phyloP scores from a whole-genome alignment of 2,329 filamentous ascomycete genomes.

The Magnaporthiopsis rhizophila region DNA sequence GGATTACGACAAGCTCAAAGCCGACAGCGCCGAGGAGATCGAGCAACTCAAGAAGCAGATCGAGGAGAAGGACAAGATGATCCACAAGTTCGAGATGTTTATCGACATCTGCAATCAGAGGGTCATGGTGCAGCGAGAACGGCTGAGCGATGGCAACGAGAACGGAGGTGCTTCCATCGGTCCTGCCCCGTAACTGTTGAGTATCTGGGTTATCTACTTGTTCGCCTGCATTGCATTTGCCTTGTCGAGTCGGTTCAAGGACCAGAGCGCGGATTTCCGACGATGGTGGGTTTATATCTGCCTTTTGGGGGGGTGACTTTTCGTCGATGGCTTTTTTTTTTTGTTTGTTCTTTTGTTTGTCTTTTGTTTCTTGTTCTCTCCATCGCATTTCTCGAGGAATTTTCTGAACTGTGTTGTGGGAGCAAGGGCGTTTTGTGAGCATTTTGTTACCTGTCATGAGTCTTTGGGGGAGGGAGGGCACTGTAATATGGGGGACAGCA shows the following conservation, averaged over 20 bases:
- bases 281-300: neutral
- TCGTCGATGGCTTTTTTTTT: constrained; percentile 5
- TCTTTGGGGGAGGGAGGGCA: neutral
- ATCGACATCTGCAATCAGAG: constrained; percentile 62
- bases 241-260: too few species aligned
- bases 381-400: neutral
- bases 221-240: neutral
- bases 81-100: constrained; percentile 59
- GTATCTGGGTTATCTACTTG: neutral
- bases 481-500: neutral
- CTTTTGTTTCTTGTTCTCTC: neutral
- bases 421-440: neutral
- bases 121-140: constrained; percentile 54
- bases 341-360: neutral
- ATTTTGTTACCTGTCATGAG: neutral
- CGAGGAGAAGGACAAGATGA: constrained; percentile 54
- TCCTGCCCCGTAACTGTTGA: neutral
- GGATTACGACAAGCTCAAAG: constrained; percentile 45
- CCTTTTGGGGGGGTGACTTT: neutral
- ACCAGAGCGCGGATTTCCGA: neutral
- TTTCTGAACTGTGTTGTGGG: neutral
- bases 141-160: constrained; percentile 30
- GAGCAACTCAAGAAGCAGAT: constrained; percentile 51
- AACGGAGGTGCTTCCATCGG: constrained; percentile 7
- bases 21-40: constrained; percentile 50